phyloP scores from a whole-genome alignment of 768 basidiomycete species.

The Cubamyces sp. region DNA sequence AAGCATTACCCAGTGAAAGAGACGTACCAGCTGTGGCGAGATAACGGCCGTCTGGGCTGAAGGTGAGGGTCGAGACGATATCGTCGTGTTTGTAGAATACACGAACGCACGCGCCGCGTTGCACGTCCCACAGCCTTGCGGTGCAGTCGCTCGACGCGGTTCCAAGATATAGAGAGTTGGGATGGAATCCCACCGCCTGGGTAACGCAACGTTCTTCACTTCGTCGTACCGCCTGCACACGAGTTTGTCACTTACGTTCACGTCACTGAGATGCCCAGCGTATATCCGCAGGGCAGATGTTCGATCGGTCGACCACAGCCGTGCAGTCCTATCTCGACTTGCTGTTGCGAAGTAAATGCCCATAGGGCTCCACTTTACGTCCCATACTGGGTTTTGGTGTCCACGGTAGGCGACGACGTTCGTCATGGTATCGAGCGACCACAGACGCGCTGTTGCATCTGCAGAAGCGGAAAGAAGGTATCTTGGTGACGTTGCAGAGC shows the following conservation, averaged over 20 bases:
- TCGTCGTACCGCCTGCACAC: conserved; percentile 2
- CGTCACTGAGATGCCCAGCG: conserved; percentile 95
- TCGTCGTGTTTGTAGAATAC: conserved; percentile 97
- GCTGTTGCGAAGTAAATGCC: conserved; percentile 98
- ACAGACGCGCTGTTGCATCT: conserved; percentile 87
- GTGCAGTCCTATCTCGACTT: conserved; percentile 90
- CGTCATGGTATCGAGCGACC: conserved; percentile 94
- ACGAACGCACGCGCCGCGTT: conserved; percentile 88
- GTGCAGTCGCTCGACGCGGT: conserved; percentile 98
- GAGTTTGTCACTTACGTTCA: conserved; percentile 71
- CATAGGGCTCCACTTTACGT: conserved; percentile 98
- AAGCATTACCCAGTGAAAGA: no score
- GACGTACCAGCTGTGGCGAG: conserved; percentile 82
- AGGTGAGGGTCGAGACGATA: conserved; percentile 78
- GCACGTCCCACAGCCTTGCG: conserved; percentile 97
- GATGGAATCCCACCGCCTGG: conserved; percentile 95
- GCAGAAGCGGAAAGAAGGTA: conserved; percentile 92
- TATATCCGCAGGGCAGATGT: conserved; percentile 87
- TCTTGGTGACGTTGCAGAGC: conserved; percentile 83
- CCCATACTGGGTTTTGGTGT: conserved; percentile 98
- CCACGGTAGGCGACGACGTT: conserved; percentile 94
- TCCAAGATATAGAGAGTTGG: conserved; percentile 95
- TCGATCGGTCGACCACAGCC: conserved; percentile 95
- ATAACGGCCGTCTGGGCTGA: conserved; percentile 93
- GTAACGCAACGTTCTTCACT: background rate